These are phyloP conservation scores for Gracilariopsis chorda DNA, from an alignment of 23 red algal genomes.

Conservation along the genomic window DNA sequence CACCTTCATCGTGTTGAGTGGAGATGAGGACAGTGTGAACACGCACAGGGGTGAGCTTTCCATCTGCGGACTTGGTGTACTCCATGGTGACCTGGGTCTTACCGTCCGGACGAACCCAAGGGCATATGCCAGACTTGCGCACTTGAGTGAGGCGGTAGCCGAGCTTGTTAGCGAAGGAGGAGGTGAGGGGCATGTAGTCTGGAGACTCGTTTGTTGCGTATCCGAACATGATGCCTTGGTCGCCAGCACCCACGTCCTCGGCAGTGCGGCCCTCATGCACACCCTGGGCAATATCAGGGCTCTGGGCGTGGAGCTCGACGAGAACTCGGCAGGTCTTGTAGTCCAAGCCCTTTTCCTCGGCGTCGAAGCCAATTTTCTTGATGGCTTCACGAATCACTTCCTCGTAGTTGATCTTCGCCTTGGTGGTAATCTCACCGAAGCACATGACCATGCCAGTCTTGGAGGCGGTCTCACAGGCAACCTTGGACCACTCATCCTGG, in stretches of 20 bases:
- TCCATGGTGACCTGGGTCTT: conserved; percentile 99
- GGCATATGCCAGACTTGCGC: conserved; percentile 90
- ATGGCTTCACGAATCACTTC: conserved; percentile 88
- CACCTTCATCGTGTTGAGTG: conserved; percentile 88
- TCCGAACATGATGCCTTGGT: conserved; percentile 99
- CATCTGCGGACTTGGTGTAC: conserved; percentile 76
- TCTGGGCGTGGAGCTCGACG: conserved; percentile 90
- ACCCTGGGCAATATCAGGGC: conserved; percentile 89
- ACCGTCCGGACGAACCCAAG: conserved; percentile 94
- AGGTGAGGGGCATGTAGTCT: conserved; percentile 90
- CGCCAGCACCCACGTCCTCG: conserved; percentile 91
- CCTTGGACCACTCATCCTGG: conserved; percentile 88
- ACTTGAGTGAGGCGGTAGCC: conserved; percentile 91
- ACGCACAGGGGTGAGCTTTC: conserved; percentile 82
- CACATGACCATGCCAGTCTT: conserved; percentile 99
- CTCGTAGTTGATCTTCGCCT: conserved; percentile 94
- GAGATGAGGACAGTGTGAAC: conserved; percentile 94
- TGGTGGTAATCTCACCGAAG: conserved; percentile 97
- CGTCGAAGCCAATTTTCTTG: conserved; percentile 96
- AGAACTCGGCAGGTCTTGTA: conserved; percentile 98
- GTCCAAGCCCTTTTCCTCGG: conserved; percentile 94
- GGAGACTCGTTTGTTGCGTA: conserved; percentile 93
- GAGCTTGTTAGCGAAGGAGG: conserved; percentile 88
- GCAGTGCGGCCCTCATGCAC: conserved; percentile 85
- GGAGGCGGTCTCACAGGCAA: conserved; percentile 94